Percentiles rank a stretch among this genome's conserved stretches.
Conservation (phyloP, 257 asterid species). For the Schizonepeta tenuifolia region DNA sequence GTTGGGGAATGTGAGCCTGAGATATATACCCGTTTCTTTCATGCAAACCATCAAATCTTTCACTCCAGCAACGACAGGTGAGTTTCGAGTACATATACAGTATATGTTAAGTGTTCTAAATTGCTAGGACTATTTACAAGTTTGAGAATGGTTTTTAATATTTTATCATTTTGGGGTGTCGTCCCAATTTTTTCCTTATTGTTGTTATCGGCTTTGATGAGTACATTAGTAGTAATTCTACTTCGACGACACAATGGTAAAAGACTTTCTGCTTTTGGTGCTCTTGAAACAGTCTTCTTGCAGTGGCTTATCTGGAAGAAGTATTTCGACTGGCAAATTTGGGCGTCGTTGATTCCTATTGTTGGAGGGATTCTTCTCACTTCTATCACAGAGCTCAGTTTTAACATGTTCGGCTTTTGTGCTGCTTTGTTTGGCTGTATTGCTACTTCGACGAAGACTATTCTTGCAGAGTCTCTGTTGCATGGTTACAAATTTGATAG, state of each 20-base stretch:
- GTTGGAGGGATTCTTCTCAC: slow-evolving; percentile 87
- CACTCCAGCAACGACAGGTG: slow-evolving; percentile 88
- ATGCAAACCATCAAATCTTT: slow-evolving; percentile 89
- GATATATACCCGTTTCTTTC: slow-evolving; percentile 82
- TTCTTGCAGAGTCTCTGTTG: slow-evolving; percentile 79
- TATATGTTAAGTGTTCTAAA: background rate
- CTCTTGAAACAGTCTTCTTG: slow-evolving; percentile 58
- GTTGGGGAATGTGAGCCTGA: slow-evolving; percentile 75
- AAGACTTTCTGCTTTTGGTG: slow-evolving; percentile 11
- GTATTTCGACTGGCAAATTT: slow-evolving; percentile 72
- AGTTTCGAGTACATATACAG: slow-evolving; percentile 26
- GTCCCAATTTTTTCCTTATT: background rate
- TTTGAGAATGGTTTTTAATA: too few relatives aligned
- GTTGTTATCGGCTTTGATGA: background rate
- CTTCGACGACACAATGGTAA: background rate
- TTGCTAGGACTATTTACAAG: background rate
- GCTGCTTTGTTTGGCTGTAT: slow-evolving; percentile 86
- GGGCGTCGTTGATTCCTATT: slow-evolving; percentile 80
- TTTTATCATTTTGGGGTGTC: background rate
- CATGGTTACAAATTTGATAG: slow-evolving; percentile 86
- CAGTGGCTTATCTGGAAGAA: slow-evolving; percentile 88
- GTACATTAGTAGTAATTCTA: background rate
- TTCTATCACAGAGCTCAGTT: slow-evolving; percentile 81
- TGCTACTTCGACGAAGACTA: slow-evolving; percentile 83
- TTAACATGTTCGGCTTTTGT: slow-evolving; percentile 69